Conservation (phyloP, 371 early-diverging fungal species). For the Actinomortierella ambigua region DNA sequence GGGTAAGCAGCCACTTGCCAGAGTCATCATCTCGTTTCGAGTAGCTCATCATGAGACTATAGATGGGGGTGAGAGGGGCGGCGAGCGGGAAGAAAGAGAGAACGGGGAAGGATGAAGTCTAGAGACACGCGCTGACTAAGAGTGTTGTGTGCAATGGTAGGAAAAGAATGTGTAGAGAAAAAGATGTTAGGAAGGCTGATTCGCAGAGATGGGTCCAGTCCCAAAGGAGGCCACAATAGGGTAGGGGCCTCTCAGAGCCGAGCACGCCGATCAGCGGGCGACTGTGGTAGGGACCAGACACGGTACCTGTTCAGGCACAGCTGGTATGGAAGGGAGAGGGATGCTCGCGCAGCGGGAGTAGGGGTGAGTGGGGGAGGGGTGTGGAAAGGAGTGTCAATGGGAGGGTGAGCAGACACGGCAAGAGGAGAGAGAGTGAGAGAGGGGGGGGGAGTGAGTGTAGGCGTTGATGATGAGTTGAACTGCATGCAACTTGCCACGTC, state of each 20-base stretch:
- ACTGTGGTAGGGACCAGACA: too few relatives aligned
- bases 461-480: neutral
- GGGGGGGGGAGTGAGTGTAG: slow-evolving; percentile 1
- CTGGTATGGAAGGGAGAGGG: too few relatives aligned
- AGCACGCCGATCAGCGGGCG: too few relatives aligned
- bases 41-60: slow-evolving; percentile 59
- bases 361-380: too few relatives aligned
- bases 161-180: neutral
- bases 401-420: neutral
- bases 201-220: too few relatives aligned
- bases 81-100: slow-evolving; percentile 1
- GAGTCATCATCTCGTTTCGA: slow-evolving; percentile 65
- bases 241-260: too few relatives aligned
- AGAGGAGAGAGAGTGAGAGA: neutral
- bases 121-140: neutral
- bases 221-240: too few relatives aligned
- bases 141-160: neutral
- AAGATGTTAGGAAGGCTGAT: too few relatives aligned
- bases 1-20: slow-evolving; percentile 22
- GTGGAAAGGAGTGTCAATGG: neutral
- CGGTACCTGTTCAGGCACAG: too few relatives aligned
- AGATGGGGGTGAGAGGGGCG: slow-evolving; percentile 4
- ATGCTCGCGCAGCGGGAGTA: too few relatives aligned
- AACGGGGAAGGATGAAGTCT: slow-evolving; percentile 1
- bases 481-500: slow-evolving; percentile 14